Evolutionary conservation across 306 rosid species (phyloP), one percentile per base, ranked within the genome.

Genomic region (Cercis canadensis): DNA sequence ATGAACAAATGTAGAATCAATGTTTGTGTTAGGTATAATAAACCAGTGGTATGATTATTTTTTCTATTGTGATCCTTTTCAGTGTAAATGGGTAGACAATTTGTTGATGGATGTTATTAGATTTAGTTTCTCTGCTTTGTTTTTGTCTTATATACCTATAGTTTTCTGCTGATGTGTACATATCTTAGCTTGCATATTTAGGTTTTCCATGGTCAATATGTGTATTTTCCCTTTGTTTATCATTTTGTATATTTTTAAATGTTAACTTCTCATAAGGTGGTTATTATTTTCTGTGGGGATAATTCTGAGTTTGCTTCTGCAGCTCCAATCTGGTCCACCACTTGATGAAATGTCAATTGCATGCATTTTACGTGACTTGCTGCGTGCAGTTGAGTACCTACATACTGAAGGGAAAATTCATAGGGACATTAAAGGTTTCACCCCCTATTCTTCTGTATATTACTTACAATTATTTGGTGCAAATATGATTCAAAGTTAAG

Each of bases 381-480:
- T 95, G 82, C 99, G 86, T 82, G 99, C 99, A 29, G 43, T 95
- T 74, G 97, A 95, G 79, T 95, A 95, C 83, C 85, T 95, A 52
- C 99, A 91, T 55, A 83, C 24, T 62, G 97, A 95, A 89, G 97
- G 99, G 71, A 95, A 95, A 80, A 95, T 95, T 74, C 99, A 95
- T 80, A 83, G 99, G 79, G 99, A 95, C 81, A 85, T 95, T 55
- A 95, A 95, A 91, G 99, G 99, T 95, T 62, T 75, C 47, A 39
- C 64, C 3, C n/a, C 21, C 33, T n/a, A 69, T 75, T 32, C 34
- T 29, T 49, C 12, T 21, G 15, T 31, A 13, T 31, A 5, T 18
- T 6, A 9, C 11, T n/a, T n/a, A 33, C 29, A 36, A 15, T 31
- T 19, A 59, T 59, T 59, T 32, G 4, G 31, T 24, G 18, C 17